Conservation (phyloP, 2,329 filamentous ascomycete genomes). For the Fusarium tanahbumbuense region DNA sequence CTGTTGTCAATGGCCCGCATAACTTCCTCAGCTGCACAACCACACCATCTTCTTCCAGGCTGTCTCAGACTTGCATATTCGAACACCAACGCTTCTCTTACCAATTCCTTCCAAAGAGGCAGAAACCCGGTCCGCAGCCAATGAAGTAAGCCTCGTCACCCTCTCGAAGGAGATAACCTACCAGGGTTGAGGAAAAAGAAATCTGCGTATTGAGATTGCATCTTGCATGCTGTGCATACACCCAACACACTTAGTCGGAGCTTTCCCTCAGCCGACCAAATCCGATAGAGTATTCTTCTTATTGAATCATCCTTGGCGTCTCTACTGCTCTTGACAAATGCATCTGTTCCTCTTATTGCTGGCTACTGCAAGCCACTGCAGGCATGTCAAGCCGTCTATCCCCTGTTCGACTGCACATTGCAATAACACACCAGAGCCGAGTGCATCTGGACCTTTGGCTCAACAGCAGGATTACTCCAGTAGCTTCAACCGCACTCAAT, state of each 20-base stretch:
- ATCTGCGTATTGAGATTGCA: slow-evolving; percentile 31
- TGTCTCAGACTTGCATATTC: slow-evolving; percentile 36
- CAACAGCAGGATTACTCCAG: neutral
- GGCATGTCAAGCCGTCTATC: slow-evolving; percentile 14
- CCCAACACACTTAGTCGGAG: slow-evolving; percentile 15
- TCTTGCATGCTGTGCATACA: slow-evolving; percentile 15
- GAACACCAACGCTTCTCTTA: slow-evolving; percentile 28
- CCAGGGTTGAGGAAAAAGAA: slow-evolving; percentile 20
- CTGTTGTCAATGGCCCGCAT: slow-evolving; percentile 36
- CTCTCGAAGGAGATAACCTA: neutral
- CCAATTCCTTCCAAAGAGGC: neutral
- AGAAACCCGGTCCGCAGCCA: neutral
- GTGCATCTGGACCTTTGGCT: neutral
- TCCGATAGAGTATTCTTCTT: slow-evolving; percentile 14
- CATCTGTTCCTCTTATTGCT: neutral
- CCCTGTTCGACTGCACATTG: slow-evolving; percentile 15
- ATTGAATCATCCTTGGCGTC: neutral
- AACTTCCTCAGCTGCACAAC: slow-evolving; percentile 7
- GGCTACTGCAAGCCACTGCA: slow-evolving; percentile 44
- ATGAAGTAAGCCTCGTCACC: neutral
- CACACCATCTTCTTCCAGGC: slow-evolving; percentile 19
- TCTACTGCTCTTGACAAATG: slow-evolving; percentile 8
- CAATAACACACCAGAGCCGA: slow-evolving; percentile 14
- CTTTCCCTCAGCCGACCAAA: slow-evolving; percentile 28
- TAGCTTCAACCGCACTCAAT: neutral